Percentiles rank a stretch among this genome's conserved stretches.
Conservation (phyloP, 2,329 filamentous ascomycete genomes). For the Incumbomyces lentus region DNA sequence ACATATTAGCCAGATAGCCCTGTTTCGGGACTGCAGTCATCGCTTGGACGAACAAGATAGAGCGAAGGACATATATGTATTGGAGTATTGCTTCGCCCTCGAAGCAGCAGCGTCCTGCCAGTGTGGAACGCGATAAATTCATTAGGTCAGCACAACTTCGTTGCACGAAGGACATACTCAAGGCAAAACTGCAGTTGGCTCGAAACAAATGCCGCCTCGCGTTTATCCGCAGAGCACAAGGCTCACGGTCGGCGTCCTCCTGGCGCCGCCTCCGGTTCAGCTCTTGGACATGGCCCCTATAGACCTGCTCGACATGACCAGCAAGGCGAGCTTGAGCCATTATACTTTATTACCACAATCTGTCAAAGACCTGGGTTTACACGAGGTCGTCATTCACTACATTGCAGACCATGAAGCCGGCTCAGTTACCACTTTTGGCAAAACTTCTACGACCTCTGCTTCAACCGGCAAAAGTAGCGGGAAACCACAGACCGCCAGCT, state of each 20-base stretch:
- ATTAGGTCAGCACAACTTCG: too few relatives aligned
- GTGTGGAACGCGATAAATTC: too few relatives aligned
- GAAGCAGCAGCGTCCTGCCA: too few relatives aligned
- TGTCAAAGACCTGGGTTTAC: conserved; percentile 19
- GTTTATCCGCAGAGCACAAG: not conserved
- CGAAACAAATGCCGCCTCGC: not conserved
- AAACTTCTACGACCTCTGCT: not conserved
- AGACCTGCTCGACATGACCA: conserved; percentile 31
- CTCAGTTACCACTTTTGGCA: not conserved
- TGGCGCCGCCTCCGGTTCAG: conserved; percentile 26
- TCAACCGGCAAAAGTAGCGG: not conserved
- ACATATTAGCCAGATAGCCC: not conserved
- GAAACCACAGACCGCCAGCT: conserved; percentile 14
- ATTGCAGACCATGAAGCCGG: not conserved
- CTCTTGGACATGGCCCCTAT: conserved; percentile 30
- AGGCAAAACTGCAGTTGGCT: too few relatives aligned
- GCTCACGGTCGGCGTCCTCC: conserved; percentile 28
- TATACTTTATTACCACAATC: conserved; percentile 25
- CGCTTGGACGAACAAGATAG: too few relatives aligned
- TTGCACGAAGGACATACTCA: too few relatives aligned
- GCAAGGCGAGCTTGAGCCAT: conserved; percentile 21
- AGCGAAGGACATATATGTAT: too few relatives aligned
- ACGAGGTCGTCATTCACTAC: conserved; percentile 6
- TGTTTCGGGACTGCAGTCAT: too few relatives aligned
- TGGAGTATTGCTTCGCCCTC: too few relatives aligned